phyloP scores from a whole-genome alignment of 2,329 filamentous ascomycete genomes.

The Botrytis pseudocinerea region DNA sequence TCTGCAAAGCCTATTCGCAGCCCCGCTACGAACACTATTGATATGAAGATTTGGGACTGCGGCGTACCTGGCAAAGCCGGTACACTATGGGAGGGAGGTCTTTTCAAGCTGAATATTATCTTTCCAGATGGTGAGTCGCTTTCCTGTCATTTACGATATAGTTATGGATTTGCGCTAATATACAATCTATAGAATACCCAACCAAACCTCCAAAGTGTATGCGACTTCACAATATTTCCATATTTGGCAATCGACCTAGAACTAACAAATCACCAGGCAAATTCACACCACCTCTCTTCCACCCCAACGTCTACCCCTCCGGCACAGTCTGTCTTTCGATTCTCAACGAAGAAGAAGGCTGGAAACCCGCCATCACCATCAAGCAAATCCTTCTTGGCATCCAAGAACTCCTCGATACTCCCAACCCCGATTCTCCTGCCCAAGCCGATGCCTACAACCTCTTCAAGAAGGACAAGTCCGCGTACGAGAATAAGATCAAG shows the following conservation, averaged over 20 bases:
- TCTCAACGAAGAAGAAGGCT: conserved; percentile 95
- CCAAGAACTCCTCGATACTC: conserved; percentile 92
- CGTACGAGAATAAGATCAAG: conserved; percentile 87
- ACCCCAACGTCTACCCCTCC: conserved; percentile 97
- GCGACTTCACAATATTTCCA: conserved; percentile 41
- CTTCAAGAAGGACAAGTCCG: conserved; percentile 83
- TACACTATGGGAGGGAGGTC: conserved; percentile 95
- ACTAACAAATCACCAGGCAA: conserved; percentile 60
- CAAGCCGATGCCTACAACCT: conserved; percentile 97
- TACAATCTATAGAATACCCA: conserved; percentile 72
- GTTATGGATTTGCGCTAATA: conserved; percentile 31
- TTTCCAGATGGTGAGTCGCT: conserved; percentile 82
- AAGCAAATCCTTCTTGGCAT: conserved; percentile 97
- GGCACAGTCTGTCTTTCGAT: conserved; percentile 97
- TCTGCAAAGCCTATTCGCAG: conserved; percentile 86
- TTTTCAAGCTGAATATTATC: conserved; percentile 90
- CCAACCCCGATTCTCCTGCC: conserved; percentile 93
- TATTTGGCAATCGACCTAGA: conserved; percentile 29
- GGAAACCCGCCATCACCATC: conserved; percentile 98
- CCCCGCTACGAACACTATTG: conserved; percentile 70
- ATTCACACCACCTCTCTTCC: conserved; percentile 93
- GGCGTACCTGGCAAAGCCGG: conserved; percentile 94
- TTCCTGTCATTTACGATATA: not conserved
- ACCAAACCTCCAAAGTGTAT: conserved; percentile 98
- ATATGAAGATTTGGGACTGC: conserved; percentile 95